Evolutionary conservation across 225 moss, liverwort and hornwort genomes (phyloP).

Genomic region (Neckera pumila): DNA sequence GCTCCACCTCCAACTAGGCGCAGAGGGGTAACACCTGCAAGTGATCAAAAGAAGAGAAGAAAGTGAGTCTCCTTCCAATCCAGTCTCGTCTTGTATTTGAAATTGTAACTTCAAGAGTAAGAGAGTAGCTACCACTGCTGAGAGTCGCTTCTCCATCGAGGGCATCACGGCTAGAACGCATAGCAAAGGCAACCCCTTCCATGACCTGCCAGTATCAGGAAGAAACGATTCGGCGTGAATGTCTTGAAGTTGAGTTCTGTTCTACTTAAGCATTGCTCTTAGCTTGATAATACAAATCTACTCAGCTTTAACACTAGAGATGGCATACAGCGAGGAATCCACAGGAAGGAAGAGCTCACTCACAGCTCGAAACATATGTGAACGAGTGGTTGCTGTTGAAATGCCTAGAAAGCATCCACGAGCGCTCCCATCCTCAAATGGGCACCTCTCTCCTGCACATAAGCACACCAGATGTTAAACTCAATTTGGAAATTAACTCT

Average conservation of each 20-base stretch:
- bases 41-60: neutral
- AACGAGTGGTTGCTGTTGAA: slow-evolving; percentile 60
- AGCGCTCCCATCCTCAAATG: slow-evolving; percentile 82
- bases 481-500: neutral
- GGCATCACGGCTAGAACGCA: slow-evolving; percentile 87
- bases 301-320: neutral
- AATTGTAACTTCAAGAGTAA: neutral
- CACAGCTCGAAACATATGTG: slow-evolving; percentile 73
- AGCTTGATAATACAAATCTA: neutral
- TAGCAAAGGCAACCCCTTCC: slow-evolving; percentile 90
- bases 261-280: neutral
- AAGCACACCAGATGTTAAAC: neutral
- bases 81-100: neutral
- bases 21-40: slow-evolving; percentile 34
- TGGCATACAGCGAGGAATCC: neutral
- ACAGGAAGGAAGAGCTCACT: neutral
- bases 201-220: slow-evolving; percentile 44
- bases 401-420: slow-evolving; percentile 90
- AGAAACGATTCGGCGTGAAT: neutral
- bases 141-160: slow-evolving; percentile 19
- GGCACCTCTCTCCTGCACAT: slow-evolving; percentile 79
- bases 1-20: slow-evolving; percentile 54
- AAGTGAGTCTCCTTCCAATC: neutral
- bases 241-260: neutral
- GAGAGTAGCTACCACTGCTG: slow-evolving; percentile 9